Evolutionary conservation across 352 stramenopile genomes (phyloP).

Genomic region (Globisporangium mamillatum): DNA sequence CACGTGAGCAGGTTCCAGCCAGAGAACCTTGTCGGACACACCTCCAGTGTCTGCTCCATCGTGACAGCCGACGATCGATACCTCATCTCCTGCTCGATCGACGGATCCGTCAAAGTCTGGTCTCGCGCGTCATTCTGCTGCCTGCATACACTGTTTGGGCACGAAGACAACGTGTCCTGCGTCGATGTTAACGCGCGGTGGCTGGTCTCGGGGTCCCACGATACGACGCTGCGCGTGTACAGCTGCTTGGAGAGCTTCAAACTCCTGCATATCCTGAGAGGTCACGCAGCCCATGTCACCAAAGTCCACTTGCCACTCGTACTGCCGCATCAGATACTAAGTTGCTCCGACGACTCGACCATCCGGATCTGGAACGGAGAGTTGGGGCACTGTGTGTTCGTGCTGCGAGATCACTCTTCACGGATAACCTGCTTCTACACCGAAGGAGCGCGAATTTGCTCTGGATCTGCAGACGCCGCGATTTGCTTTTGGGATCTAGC

Average conservation of each 20-base stretch:
- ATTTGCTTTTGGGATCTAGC: constrained; percentile 57
- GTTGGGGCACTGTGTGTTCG: constrained; percentile 31
- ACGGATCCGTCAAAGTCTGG: constrained; percentile 73
- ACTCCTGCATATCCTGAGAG: constrained; percentile 38
- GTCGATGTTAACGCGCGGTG: constrained; percentile 43
- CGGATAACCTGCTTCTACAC: constrained; percentile 50
- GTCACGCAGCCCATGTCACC: constrained; percentile 61
- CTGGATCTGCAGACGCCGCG: constrained; percentile 49
- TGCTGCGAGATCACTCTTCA: constrained; percentile 42
- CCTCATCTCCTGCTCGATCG: constrained; percentile 62
- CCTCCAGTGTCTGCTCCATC: constrained; percentile 55
- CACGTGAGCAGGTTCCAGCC: constrained; percentile 21
- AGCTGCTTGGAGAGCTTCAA: constrained; percentile 31
- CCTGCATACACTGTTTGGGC: constrained; percentile 62
- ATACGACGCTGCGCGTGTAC: constrained; percentile 61
- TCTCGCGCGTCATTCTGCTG: constrained; percentile 46
- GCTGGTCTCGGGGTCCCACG: constrained; percentile 72
- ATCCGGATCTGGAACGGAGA: constrained; percentile 61
- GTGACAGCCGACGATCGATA: constrained; percentile 51
- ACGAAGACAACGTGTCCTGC: constrained; percentile 61
- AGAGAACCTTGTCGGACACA: constrained; percentile 55
- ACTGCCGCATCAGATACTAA: constrained; percentile 34
- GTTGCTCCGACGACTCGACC: constrained; percentile 57
- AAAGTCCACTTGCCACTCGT: constrained; percentile 34
- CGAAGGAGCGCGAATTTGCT: constrained; percentile 34